A percentile compares a stretch with the other conserved stretches of the same genome.
Evolutionary conservation across 1,284 basidiomycete species (phyloP).

Genomic region (Somion occarium): DNA sequence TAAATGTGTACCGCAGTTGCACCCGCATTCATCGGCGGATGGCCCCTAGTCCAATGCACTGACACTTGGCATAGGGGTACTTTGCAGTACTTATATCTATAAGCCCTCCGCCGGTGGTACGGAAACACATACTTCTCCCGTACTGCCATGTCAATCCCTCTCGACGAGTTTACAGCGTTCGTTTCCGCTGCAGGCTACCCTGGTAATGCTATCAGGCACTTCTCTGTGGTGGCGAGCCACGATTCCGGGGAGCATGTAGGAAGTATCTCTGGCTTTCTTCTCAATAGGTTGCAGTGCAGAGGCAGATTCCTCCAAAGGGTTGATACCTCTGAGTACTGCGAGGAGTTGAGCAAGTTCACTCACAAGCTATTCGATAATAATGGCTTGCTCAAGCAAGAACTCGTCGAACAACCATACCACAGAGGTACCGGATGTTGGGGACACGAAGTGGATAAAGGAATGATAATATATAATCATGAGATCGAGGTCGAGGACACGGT

Average conservation of each 20-base stretch:
- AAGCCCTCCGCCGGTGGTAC: neutral
- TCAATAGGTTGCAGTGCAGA: constrained; percentile 8
- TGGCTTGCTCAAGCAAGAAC: constrained; percentile 19
- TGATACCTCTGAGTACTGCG: constrained; percentile 27
- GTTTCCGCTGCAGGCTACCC: neutral
- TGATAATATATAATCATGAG: constrained; percentile 23
- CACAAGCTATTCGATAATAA: constrained; percentile 24
- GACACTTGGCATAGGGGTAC: neutral
- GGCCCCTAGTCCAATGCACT: neutral
- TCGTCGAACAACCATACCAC: constrained; percentile 22
- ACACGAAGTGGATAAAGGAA: constrained; percentile 23
- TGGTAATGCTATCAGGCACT: neutral
- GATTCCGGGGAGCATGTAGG: neutral
- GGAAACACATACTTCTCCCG: too few relatives aligned
- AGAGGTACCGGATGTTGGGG: constrained; percentile 32
- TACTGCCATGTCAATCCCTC: too few relatives aligned
- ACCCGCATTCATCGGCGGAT: too few relatives aligned
- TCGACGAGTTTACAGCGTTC: neutral
- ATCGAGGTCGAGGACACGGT: constrained; percentile 22
- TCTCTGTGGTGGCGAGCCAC: neutral
- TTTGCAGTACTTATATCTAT: neutral
- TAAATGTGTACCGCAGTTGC: too few relatives aligned
- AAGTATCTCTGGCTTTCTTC: constrained; percentile 7
- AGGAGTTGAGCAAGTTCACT: constrained; percentile 27
- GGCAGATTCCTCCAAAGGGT: constrained; percentile 22